Evolutionary conservation across 148 eudicot genomes (phyloP).

Genomic region (Nepenthes mirabilis): DNA sequence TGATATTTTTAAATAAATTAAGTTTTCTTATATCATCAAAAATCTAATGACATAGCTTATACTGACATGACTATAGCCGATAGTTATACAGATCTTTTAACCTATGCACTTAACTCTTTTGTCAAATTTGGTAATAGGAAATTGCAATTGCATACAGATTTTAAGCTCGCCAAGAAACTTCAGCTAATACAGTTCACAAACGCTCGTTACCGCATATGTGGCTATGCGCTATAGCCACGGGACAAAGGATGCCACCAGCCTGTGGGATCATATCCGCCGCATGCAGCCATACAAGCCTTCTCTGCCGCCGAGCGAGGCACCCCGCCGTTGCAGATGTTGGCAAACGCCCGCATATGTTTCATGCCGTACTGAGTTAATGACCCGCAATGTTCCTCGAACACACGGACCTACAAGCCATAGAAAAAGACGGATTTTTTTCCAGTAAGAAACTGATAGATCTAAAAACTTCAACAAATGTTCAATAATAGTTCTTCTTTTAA

Average conservation of each 20-base stretch:
- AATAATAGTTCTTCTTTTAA: background rate
- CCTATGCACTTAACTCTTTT: too few species aligned
- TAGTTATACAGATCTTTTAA: too few species aligned
- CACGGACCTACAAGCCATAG: constrained; percentile 32
- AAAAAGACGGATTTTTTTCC: background rate
- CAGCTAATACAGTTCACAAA: background rate
- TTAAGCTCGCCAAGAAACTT: too few species aligned
- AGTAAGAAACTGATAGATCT: too few species aligned
- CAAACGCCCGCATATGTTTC: constrained; percentile 90
- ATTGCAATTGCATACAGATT: too few species aligned
- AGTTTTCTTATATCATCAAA: too few species aligned
- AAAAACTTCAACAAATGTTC: background rate
- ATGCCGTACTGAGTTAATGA: constrained; percentile 80
- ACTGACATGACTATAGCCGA: too few species aligned
- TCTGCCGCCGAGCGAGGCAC: constrained; percentile 29
- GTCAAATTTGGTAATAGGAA: too few species aligned
- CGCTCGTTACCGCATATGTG: background rate
- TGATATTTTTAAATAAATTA: too few species aligned
- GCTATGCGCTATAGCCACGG: constrained; percentile 23
- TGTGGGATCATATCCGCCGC: constrained; percentile 15
- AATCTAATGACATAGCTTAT: too few species aligned
- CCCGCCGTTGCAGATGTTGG: constrained; percentile 70
- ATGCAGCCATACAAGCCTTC: constrained; percentile 33
- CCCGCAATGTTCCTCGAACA: constrained; percentile 82
- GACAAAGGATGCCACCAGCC: constrained; percentile 15